Evolutionary conservation across 495 filamentous ascomycete genomes (phyloP).

Genomic region (Neurospora cerealis): DNA sequence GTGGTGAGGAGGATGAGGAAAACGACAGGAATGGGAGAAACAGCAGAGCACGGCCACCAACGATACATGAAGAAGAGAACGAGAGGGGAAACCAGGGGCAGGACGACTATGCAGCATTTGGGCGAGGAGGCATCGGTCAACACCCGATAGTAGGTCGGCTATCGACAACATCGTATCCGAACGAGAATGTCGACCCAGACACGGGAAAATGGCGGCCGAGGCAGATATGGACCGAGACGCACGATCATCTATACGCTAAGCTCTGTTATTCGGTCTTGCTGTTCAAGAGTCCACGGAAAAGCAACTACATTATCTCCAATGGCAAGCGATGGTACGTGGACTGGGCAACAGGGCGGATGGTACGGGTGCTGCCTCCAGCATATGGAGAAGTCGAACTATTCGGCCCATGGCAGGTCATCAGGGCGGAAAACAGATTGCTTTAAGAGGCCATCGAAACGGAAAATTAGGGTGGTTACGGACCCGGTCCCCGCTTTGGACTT

Average conservation of each 20-base stretch:
- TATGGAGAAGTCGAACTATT: slow-evolving; percentile 30
- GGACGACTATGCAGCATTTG: neutral
- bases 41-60: neutral
- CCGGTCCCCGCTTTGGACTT: neutral
- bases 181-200: slow-evolving; percentile 24
- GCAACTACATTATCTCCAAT: slow-evolving; percentile 33
- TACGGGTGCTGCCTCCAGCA: slow-evolving; percentile 28
- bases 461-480: neutral
- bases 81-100: slow-evolving; percentile 6
- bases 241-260: slow-evolving; percentile 44
- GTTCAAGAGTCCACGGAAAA: slow-evolving; percentile 33
- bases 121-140: neutral
- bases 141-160: slow-evolving; percentile 18
- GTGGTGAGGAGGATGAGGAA: slow-evolving; percentile 2
- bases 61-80: slow-evolving; percentile 6
- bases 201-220: slow-evolving; percentile 42
- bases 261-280: slow-evolving; percentile 43
- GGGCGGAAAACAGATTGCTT: slow-evolving; percentile 23
- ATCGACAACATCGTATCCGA: slow-evolving; percentile 24
- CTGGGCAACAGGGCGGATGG: slow-evolving; percentile 35
- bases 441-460: neutral
- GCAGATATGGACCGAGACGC: slow-evolving; percentile 34
- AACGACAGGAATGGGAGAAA: slow-evolving; percentile 4
- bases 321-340: slow-evolving; percentile 39
- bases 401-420: slow-evolving; percentile 27